Evolutionary conservation across 192 early-diverging fungal species (phyloP).

Genomic region (Entomortierella chlamydospora): DNA sequence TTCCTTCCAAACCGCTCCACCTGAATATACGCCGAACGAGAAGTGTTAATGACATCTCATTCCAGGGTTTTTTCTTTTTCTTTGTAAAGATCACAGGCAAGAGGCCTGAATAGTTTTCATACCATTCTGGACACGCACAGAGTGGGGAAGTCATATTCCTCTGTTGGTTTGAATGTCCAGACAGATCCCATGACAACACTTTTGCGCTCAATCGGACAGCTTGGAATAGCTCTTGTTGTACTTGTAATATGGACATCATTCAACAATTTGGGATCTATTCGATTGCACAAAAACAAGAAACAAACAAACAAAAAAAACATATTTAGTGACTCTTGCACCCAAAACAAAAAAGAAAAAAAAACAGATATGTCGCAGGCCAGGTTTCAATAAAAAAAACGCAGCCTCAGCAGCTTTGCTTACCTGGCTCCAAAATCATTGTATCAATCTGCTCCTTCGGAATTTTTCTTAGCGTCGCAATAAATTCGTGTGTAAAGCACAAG

Average conservation of each 20-base stretch:
- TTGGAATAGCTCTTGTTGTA: constrained; percentile 70
- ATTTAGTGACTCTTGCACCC: not conserved
- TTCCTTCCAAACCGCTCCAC: constrained; percentile 90
- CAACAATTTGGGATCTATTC: constrained; percentile 35
- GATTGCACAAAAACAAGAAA: not conserved
- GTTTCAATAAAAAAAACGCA: too few species aligned
- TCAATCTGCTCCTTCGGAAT: constrained; percentile 65
- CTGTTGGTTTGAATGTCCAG: constrained; percentile 83
- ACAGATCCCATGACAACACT: constrained; percentile 93
- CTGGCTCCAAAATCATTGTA: constrained; percentile 60
- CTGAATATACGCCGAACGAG: too few species aligned
- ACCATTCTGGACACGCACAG: constrained; percentile 85
- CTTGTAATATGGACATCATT: constrained; percentile 19
- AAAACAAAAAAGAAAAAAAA: not conserved
- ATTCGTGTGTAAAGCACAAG: constrained; percentile 95
- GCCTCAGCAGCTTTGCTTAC: too few species aligned
- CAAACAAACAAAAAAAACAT: constrained; percentile 23
- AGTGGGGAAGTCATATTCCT: constrained; percentile 67
- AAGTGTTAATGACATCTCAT: too few species aligned
- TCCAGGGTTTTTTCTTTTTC: too few species aligned
- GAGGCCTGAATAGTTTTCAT: not conserved
- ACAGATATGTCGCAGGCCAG: too few species aligned
- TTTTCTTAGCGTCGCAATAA: constrained; percentile 85
- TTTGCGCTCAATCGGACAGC: constrained; percentile 81
- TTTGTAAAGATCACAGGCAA: too few species aligned